Evolutionary conservation across 352 stramenopile species (phyloP).

Genomic region (Pelagophyceae sp.): DNA sequence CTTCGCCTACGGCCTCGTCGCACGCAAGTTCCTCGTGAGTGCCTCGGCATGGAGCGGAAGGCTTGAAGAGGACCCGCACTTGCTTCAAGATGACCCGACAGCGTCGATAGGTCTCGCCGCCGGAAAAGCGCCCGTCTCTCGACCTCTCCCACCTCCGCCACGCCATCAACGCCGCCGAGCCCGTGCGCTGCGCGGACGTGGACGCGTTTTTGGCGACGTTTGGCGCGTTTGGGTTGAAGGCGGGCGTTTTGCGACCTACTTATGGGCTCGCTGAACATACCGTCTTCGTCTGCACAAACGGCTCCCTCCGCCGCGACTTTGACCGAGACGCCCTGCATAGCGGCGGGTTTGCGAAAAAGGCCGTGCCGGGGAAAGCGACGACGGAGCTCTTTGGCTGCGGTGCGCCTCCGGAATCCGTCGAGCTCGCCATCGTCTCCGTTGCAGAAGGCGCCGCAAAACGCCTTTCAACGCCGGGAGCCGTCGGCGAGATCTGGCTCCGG

Average conservation of each 20-base stretch:
- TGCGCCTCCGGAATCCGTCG: conserved; percentile 71
- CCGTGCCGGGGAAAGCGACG: conserved; percentile 15
- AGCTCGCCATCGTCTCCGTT: conserved; percentile 83
- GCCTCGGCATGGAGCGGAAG: no score
- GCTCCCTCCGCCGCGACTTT: conserved; percentile 70
- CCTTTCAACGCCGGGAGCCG: conserved; percentile 28
- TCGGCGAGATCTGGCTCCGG: conserved; percentile 85
- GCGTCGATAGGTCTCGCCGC: no score
- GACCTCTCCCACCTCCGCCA: conserved; percentile 84
- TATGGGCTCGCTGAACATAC: conserved; percentile 99
- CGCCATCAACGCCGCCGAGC: conserved; percentile 97
- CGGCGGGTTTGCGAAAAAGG: not conserved
- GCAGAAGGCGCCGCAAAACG: no score
- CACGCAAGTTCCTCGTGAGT: conserved; percentile 70
- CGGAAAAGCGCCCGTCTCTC: conserved; percentile 38
- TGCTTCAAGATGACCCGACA: no score
- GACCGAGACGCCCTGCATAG: conserved; percentile 73
- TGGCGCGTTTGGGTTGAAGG: conserved; percentile 63
- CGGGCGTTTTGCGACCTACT: conserved; percentile 83
- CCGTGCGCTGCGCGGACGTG: conserved; percentile 76
- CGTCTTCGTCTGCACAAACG: conserved; percentile 91
- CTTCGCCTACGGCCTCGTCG: conserved; percentile 92
- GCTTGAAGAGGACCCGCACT: no score
- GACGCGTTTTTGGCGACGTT: conserved; percentile 78
- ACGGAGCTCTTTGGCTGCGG: conserved; percentile 86